These are phyloP conservation scores for Paraconiothyrium sp. DNA, from an alignment of 2,329 filamentous ascomycete genomes.

Conservation along the genomic window DNA sequence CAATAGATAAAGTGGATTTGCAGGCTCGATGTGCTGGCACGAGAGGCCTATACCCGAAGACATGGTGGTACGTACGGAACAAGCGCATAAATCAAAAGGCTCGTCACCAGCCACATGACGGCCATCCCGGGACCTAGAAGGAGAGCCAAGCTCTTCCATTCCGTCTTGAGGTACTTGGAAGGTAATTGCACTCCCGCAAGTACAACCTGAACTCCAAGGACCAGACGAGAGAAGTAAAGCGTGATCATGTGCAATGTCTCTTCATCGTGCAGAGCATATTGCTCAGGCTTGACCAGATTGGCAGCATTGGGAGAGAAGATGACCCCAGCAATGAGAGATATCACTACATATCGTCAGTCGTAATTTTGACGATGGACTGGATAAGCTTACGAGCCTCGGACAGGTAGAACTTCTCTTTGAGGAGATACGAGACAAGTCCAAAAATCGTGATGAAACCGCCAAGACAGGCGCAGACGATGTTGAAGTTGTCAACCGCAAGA, in stretches of 20 bases:
- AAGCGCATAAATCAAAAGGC: constrained; percentile 78
- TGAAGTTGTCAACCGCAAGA: constrained; percentile 78
- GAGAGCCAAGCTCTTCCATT: constrained; percentile 80
- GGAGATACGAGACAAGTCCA: constrained; percentile 85
- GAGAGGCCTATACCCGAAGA: not conserved
- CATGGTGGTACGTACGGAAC: constrained; percentile 60
- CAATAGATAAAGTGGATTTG: not conserved
- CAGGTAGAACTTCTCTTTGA: constrained; percentile 90
- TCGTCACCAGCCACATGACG: constrained; percentile 86
- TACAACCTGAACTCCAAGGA: constrained; percentile 89
- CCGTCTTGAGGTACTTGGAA: constrained; percentile 77
- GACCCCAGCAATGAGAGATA: constrained; percentile 81
- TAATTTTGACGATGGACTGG: not conserved
- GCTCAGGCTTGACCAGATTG: constrained; percentile 75
- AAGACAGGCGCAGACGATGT: constrained; percentile 80
- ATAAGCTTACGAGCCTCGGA: constrained; percentile 80
- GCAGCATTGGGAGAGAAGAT: constrained; percentile 80
- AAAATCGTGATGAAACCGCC: constrained; percentile 93
- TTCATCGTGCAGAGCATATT: constrained; percentile 71
- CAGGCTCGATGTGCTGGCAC: not conserved
- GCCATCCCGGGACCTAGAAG: constrained; percentile 87
- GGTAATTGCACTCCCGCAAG: constrained; percentile 89
- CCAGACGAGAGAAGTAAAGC: constrained; percentile 84
- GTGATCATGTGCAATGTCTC: constrained; percentile 76
- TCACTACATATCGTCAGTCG: constrained; percentile 65